Percentiles rank a stretch among this genome's conserved stretches.
phyloP scores from a whole-genome alignment of 2,329 filamentous ascomycete genomes.

The Aureobasidium vineae region DNA sequence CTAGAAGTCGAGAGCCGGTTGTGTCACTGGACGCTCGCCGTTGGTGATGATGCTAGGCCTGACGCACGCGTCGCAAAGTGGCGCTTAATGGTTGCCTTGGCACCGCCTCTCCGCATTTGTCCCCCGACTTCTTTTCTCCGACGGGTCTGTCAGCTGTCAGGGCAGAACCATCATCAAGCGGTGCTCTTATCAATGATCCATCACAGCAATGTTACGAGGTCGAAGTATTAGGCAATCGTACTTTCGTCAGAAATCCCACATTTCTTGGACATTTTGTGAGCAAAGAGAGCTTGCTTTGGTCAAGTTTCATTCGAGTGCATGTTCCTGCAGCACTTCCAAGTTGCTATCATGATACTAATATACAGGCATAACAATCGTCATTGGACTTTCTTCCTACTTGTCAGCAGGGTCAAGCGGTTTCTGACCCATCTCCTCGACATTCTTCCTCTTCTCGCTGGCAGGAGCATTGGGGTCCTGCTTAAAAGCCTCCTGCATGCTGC shows the following conservation, averaged over 20 bases:
- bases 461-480: conserved; percentile 31
- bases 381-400: conserved; percentile 17
- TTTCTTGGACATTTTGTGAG: no score
- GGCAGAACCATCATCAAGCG: neutral
- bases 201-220: neutral
- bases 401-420: conserved; percentile 32
- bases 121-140: neutral
- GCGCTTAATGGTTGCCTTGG: neutral
- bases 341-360: neutral
- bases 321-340: neutral
- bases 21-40: conserved; percentile 6
- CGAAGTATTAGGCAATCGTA: no score
- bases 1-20: neutral
- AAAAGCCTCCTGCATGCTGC: conserved; percentile 33
- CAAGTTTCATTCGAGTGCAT: neutral
- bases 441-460: conserved; percentile 30
- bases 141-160: neutral
- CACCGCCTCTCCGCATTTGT: conserved; percentile 16
- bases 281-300: no score
- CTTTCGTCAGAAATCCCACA: no score
- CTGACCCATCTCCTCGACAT: conserved; percentile 31
- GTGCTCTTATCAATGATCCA: neutral
- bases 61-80: conserved; percentile 11
- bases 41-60: conserved; percentile 11
- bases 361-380: neutral